Base-by-base conservation (phyloP, 2,329 filamentous ascomycete species). In the Alternaria alternata region DNA sequence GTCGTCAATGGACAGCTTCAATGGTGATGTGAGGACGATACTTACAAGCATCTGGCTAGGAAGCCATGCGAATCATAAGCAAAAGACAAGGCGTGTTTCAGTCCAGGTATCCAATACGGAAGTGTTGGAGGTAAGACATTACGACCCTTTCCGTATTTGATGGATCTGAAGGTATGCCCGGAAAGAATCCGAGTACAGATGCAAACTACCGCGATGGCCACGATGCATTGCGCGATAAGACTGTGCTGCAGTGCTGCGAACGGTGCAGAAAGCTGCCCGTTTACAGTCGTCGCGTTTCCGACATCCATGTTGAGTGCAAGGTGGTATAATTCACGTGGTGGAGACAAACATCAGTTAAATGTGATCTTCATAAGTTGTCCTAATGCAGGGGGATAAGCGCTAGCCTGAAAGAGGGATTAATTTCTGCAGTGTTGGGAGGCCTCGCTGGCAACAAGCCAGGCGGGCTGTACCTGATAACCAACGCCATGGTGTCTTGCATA, bases 81-180 rank as follows among this genome's bases (percentile, higher is more conserved):
- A 59, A 71, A 61, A 4, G 48, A 49, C 0, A 70, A 30, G 5
- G 61, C 68, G 62, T 71, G 65, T 32, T 56, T 58, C 4, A 71
- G 52, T 4, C 63, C 59, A 4, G 65, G 67, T 7, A 67, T 62
- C 68, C 63, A 69, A 41, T 68, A 66, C 30, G 65, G 67, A 20
- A 65, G 47, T 20, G 67, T 71, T 18, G 67, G 67, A 22, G 63
- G 67, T 5, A 51, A 36, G 38, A 65, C 39, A 41, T 44, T 43
- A 43, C 11, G 42, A 3, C n/a, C 20, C 41, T 51, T 62, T 51
- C 61, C 52, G 26, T 58, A 51, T 30, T 62, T 68, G 41, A 61
- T 42, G 5, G 54, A 34, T 7, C 34, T 51, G 59, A 65, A 70
- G 24, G 48, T 32, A 20, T 67, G 36, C 2, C 51, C 65, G 11